phyloP scores from a whole-genome alignment of 1,284 basidiomycete genomes.

The Ganoderma leucocontextum region DNA sequence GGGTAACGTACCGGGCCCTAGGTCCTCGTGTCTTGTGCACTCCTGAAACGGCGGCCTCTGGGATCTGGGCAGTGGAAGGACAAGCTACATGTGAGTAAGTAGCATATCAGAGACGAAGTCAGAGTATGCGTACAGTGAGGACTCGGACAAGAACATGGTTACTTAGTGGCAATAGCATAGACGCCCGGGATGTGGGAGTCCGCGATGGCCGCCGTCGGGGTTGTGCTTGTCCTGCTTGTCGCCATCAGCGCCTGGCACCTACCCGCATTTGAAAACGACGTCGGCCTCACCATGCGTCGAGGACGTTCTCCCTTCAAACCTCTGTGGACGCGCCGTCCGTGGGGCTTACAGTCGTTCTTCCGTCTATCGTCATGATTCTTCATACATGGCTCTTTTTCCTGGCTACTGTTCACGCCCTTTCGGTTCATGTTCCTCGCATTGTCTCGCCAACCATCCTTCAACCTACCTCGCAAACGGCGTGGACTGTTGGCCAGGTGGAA shows the following conservation, averaged over 20 bases:
- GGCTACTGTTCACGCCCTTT: not conserved
- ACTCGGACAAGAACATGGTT: not conserved
- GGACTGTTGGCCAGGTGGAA: conserved; percentile 6
- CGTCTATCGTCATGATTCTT: not conserved
- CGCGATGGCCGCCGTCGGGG: too few species aligned
- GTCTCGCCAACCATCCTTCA: conserved; percentile 8
- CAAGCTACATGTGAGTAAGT: not conserved
- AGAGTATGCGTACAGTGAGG: not conserved
- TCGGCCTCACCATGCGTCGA: not conserved
- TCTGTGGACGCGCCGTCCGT: not conserved
- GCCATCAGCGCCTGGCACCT: not conserved
- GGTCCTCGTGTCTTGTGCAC: not conserved
- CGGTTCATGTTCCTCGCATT: conserved; percentile 2
- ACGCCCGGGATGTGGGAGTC: too few species aligned
- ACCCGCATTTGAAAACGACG: not conserved
- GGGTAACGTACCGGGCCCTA: too few species aligned
- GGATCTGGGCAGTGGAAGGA: not conserved
- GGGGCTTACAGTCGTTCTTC: not conserved
- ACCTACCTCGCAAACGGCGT: not conserved
- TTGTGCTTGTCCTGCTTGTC: not conserved
- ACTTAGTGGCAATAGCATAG: too few species aligned
- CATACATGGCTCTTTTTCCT: not conserved
- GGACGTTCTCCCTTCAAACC: not conserved
- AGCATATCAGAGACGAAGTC: not conserved
- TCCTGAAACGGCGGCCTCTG: not conserved